Conservation (phyloP, 2,329 filamentous ascomycete species). For the Scedosporium apiospermum region DNA sequence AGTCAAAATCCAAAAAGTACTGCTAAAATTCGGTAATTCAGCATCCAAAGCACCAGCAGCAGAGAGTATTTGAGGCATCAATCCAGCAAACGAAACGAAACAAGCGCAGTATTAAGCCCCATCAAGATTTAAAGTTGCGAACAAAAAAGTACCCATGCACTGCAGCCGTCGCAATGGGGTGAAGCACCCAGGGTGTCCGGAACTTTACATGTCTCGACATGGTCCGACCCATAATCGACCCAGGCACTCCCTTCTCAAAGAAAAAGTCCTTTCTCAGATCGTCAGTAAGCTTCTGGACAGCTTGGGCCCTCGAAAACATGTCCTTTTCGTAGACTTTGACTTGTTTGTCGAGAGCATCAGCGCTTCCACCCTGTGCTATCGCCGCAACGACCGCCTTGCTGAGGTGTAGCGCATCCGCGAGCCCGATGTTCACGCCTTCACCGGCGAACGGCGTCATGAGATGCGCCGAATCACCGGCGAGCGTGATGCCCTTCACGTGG, state of each 20-base stretch:
- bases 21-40: neutral
- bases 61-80: neutral
- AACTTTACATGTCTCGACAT: slow-evolving; percentile 22
- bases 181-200: slow-evolving; percentile 19
- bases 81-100: neutral
- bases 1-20: neutral
- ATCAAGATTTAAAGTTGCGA: neutral
- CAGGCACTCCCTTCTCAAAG: slow-evolving; percentile 34
- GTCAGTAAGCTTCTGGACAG: slow-evolving; percentile 22
- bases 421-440: slow-evolving; percentile 48
- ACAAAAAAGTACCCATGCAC: slow-evolving; percentile 17
- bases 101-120: neutral
- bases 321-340: slow-evolving; percentile 25
- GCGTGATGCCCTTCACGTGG: slow-evolving; percentile 36
- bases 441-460: slow-evolving; percentile 49
- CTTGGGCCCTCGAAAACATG: slow-evolving; percentile 21
- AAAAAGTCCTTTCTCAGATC: slow-evolving; percentile 38
- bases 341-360: slow-evolving; percentile 21
- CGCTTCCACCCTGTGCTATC: slow-evolving; percentile 11
- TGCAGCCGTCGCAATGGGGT: slow-evolving; percentile 19
- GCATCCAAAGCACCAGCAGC: neutral
- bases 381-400: slow-evolving; percentile 29
- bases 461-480: slow-evolving; percentile 52
- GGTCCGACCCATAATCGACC: slow-evolving; percentile 28
- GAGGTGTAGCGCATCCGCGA: slow-evolving; percentile 44